A percentile compares a stretch with the other conserved stretches of the same genome.
Evolutionary conservation across 352 stramenopile genomes (phyloP).

Genomic region (Albugo laibachii): DNA sequence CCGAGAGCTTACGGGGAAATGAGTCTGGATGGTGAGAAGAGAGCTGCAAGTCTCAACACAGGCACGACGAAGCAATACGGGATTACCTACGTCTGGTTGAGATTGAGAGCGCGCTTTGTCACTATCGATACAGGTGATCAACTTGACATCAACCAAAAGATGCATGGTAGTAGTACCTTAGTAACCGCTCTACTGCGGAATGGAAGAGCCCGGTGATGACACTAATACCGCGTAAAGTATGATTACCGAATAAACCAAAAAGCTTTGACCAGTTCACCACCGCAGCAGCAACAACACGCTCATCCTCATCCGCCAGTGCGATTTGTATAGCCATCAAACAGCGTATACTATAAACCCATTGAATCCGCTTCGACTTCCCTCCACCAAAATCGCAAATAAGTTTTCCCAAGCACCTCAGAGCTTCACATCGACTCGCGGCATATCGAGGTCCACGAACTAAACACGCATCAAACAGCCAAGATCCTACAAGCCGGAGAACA

Average conservation of each 20-base stretch:
- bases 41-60: constrained; percentile 69
- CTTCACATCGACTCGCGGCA: constrained; percentile 46
- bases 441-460: constrained; percentile 52
- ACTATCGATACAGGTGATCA: constrained; percentile 11
- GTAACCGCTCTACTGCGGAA: constrained; percentile 53
- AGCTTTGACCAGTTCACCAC: constrained; percentile 75
- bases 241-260: constrained; percentile 61
- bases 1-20: constrained; percentile 33
- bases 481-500: constrained; percentile 50
- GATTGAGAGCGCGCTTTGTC: constrained; percentile 29
- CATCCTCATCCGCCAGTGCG: constrained; percentile 58
- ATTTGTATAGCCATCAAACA: constrained; percentile 66
- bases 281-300: constrained; percentile 53
- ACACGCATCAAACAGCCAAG: constrained; percentile 73
- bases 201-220: constrained; percentile 64
- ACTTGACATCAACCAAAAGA: not conserved
- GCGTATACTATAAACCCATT: constrained; percentile 67
- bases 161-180: constrained; percentile 19
- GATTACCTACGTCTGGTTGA: constrained; percentile 35
- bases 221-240: constrained; percentile 57
- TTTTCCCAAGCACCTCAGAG: constrained; percentile 52
- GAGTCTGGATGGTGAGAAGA: constrained; percentile 58
- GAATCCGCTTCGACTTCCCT: constrained; percentile 56
- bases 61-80: constrained; percentile 47
- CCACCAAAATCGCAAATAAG: constrained; percentile 44